phyloP scores from a whole-genome alignment of 2,329 filamentous ascomycete species.

The Canariomyces notabilis region DNA sequence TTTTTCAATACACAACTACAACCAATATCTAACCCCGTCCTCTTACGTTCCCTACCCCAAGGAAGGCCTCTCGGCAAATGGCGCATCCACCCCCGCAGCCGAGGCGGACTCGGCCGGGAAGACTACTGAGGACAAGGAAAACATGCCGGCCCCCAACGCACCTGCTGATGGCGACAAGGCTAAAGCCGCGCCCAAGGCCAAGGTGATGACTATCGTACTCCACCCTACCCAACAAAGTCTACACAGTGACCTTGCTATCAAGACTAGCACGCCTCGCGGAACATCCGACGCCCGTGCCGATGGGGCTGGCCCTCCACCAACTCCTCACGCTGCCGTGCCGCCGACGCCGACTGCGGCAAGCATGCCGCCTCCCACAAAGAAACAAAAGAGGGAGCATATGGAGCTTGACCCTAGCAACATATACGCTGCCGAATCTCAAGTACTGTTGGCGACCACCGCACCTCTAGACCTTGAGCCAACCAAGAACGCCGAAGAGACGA shows the following conservation, averaged over 20 bases:
- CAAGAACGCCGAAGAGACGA: constrained; percentile 61
- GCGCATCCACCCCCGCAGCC: constrained; percentile 23
- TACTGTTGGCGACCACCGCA: constrained; percentile 68
- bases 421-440: constrained; percentile 68
- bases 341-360: constrained; percentile 56
- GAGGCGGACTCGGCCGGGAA: constrained; percentile 35
- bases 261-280: constrained; percentile 63
- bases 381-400: constrained; percentile 65
- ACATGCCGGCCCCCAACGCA: constrained; percentile 48
- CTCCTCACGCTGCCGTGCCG: constrained; percentile 55
- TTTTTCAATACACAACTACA: constrained; percentile 90
- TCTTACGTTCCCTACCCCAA: constrained; percentile 73
- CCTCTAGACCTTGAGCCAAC: constrained; percentile 75
- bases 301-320: constrained; percentile 59
- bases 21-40: constrained; percentile 83
- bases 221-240: constrained; percentile 75
- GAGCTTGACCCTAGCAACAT: constrained; percentile 71
- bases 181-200: constrained; percentile 52
- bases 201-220: constrained; percentile 72
- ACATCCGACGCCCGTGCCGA: constrained; percentile 32
- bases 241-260: constrained; percentile 69
- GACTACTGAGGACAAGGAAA: constrained; percentile 57
- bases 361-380: constrained; percentile 59
- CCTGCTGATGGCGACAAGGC: constrained; percentile 41
- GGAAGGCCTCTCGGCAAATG: constrained; percentile 33